Base-by-base conservation (phyloP, 192 early-diverging fungal species). In the Coemansia sp. region DNA sequence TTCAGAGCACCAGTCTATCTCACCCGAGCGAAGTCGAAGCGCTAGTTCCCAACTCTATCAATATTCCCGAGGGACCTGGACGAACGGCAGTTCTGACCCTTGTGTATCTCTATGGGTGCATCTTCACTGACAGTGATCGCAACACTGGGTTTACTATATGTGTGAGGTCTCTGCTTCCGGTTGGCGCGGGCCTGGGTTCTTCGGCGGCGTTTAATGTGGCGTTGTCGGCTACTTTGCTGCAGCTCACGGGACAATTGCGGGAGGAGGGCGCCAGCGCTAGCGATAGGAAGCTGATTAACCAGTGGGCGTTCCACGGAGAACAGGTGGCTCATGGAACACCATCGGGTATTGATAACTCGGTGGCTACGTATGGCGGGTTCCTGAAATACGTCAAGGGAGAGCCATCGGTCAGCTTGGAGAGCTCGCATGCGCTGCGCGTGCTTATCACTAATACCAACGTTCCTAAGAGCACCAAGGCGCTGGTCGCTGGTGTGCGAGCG, bases 311-410 rank as follows among this genome's bases (percentile, higher is more conserved):
- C 70, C 84, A 85, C 57, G 89, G 93, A 2, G 97, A 99, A 73
- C 90, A 95, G 73, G 91, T 99, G 9, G 90, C 96, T 13, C 97
- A 99, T 67, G 95, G 95, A 9, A 94, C 90, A 33, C 95, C 96
- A 5, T 95, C 92, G 24, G 97, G 97, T 1, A 86, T 99, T 11
- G 97, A 99, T 69, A 99, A 99, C 70, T 83, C 94, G 18, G 85
- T 98, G 9, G 86, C 88, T 59, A 93, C 93, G 21, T 94, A 83
- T 74, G 97, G 96, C 83, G 92, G 93, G 20, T 92, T 92, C 40
- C 85, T 90, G 46, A 63, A 80, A 5, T 97, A 88, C 73, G 72
- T 78, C 13, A 90, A 88, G 63, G 91, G 89, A 23, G 33, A 83
- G 38, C 63, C 62, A 7, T 73, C 90, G 55, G 53, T 68, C 14